phyloP scores from a whole-genome alignment of 2,329 filamentous ascomycete species.

The Beauveria rudraprayagi region DNA sequence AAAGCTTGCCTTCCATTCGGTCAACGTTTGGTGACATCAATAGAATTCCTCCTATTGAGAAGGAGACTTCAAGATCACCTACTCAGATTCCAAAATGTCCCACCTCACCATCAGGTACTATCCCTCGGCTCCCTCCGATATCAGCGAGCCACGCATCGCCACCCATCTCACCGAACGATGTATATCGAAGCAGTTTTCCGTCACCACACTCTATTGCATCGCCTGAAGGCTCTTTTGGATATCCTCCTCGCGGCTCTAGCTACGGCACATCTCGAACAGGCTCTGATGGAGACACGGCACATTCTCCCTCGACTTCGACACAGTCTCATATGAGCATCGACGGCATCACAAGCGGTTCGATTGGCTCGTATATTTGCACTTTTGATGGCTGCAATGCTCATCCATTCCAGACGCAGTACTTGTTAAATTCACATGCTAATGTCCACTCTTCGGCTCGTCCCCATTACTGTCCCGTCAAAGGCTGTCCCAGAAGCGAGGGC shows the following conservation, averaged over 20 bases:
- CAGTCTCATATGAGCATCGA: slow-evolving; percentile 32
- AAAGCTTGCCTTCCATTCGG: slow-evolving; percentile 31
- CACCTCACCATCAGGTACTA: slow-evolving; percentile 28
- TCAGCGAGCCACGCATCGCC: slow-evolving; percentile 29
- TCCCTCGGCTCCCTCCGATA: slow-evolving; percentile 24
- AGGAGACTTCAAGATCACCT: slow-evolving; percentile 21
- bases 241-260: slow-evolving; percentile 19
- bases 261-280: neutral
- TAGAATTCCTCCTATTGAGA: slow-evolving; percentile 23
- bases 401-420: slow-evolving; percentile 69
- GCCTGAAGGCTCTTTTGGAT: slow-evolving; percentile 28
- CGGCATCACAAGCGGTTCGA: slow-evolving; percentile 43
- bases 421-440: slow-evolving; percentile 73
- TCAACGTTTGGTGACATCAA: slow-evolving; percentile 29
- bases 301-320: slow-evolving; percentile 2
- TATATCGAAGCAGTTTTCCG: slow-evolving; percentile 35
- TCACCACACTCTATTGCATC: slow-evolving; percentile 38
- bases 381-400: slow-evolving; percentile 57
- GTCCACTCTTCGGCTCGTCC: slow-evolving; percentile 59
- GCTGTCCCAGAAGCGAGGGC: slow-evolving; percentile 54
- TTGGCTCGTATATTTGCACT: slow-evolving; percentile 50
- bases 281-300: neutral
- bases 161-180: slow-evolving; percentile 42
- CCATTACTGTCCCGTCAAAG: slow-evolving; percentile 56
- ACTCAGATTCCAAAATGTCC: slow-evolving; percentile 21